A percentile compares a stretch with the other conserved stretches of the same genome.
Conservation (phyloP, 768 basidiomycete species). For the Tulasnella sp. region DNA sequence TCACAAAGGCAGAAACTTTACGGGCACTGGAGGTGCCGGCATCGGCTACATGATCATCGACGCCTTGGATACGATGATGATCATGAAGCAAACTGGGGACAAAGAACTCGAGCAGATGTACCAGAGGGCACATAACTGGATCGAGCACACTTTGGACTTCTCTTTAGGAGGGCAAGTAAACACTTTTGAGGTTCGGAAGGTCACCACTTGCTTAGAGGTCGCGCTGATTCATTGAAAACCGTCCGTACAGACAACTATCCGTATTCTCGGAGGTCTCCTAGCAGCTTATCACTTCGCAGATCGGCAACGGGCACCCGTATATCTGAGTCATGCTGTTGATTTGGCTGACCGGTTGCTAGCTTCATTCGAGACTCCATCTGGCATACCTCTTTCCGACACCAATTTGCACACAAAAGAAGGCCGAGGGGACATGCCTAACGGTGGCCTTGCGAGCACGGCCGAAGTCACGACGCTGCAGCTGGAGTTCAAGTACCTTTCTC, state of each 20-base stretch:
- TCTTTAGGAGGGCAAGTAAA: conserved; percentile 75
- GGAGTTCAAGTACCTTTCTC: conserved; percentile 82
- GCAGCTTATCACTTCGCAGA: conserved; percentile 75
- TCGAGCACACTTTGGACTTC: conserved; percentile 62
- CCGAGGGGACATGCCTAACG: conserved; percentile 54
- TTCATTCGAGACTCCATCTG: conserved; percentile 74
- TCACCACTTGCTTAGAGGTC: not conserved
- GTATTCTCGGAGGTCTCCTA: conserved; percentile 84
- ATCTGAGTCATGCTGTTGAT: conserved; percentile 71
- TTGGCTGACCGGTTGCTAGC: conserved; percentile 82
- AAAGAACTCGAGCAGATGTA: conserved; percentile 71
- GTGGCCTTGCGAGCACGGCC: conserved; percentile 67
- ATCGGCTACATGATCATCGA: conserved; percentile 89
- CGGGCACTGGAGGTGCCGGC: conserved; percentile 54
- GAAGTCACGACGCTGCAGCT: conserved; percentile 88
- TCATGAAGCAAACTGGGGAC: conserved; percentile 50
- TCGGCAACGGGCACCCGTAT: conserved; percentile 52
- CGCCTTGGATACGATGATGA: conserved; percentile 77
- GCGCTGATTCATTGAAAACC: not conserved
- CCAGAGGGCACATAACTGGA: conserved; percentile 70
- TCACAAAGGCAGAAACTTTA: conserved; percentile 70
- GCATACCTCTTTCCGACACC: conserved; percentile 74
- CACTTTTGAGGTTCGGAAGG: conserved; percentile 77
- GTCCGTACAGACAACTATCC: conserved; percentile 72
- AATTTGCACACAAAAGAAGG: conserved; percentile 65